Conservation (phyloP, 768 basidiomycete genomes). For the Porpolomopsis calyptriformis region DNA sequence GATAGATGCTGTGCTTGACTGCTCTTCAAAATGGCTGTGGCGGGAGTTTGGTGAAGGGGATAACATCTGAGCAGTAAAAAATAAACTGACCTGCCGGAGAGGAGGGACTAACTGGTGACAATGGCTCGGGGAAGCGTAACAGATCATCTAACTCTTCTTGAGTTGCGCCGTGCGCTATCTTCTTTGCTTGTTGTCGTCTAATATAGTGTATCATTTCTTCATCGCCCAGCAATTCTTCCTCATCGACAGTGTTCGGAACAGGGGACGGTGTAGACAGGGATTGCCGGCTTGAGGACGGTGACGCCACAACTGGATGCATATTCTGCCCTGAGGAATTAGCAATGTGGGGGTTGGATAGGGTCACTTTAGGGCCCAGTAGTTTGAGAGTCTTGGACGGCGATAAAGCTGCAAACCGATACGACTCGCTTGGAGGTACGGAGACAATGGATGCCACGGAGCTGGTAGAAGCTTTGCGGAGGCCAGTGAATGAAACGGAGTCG, state of each 20-base stretch:
- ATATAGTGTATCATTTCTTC: conserved; percentile 98
- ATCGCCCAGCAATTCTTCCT: conserved; percentile 82
- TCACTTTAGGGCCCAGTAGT: conserved; percentile 68
- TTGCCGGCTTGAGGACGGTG: conserved; percentile 64
- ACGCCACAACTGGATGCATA: conserved; percentile 39
- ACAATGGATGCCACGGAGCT: conserved; percentile 65
- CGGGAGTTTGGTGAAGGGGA: conserved; percentile 11
- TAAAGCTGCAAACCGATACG: conserved; percentile 68
- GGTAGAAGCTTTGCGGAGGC: conserved; percentile 73
- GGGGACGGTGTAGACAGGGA: conserved; percentile 82
- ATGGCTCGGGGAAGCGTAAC: conserved; percentile 87
- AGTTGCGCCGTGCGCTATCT: conserved; percentile 68
- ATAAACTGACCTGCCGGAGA: conserved; percentile 62
- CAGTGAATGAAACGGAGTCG: conserved; percentile 70
- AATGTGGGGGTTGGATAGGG: conserved; percentile 44
- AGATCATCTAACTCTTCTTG: conserved; percentile 83
- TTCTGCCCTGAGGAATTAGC: conserved; percentile 45
- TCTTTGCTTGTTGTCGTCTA: conserved; percentile 80
- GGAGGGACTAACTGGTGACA: conserved; percentile 52
- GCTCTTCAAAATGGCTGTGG: conserved; percentile 60
- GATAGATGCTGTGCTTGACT: conserved; percentile 64
- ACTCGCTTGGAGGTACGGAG: conserved; percentile 37
- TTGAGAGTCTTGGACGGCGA: conserved; percentile 81
- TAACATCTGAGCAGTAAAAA: no score
- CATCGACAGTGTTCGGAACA: conserved; percentile 63